A percentile compares a stretch with the other conserved stretches of the same genome.
Conservation (phyloP, 805 yeast genomes). For the Metschnikowia similis region DNA sequence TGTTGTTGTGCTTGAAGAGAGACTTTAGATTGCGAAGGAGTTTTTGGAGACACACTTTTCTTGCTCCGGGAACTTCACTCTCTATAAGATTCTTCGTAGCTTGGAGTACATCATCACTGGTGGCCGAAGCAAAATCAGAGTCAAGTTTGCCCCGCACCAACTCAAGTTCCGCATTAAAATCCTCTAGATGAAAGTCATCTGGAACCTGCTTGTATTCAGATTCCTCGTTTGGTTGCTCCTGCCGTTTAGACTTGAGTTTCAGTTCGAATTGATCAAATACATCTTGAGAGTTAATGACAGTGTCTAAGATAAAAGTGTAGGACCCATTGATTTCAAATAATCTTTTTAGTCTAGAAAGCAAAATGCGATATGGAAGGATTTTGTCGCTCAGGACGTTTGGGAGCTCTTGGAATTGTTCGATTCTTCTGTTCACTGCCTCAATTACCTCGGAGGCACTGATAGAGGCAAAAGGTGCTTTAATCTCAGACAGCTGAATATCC, state of each 20-base stretch:
- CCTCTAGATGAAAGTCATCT: slow-evolving; percentile 30
- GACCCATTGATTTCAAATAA: slow-evolving; percentile 45
- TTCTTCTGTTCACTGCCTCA: slow-evolving; percentile 1
- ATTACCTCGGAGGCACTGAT: slow-evolving; percentile 8
- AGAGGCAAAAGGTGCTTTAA: slow-evolving; percentile 3
- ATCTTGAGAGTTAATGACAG: slow-evolving; percentile 47
- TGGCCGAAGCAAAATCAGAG: slow-evolving; percentile 15
- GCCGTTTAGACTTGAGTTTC: slow-evolving; percentile 1
- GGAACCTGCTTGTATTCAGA: slow-evolving; percentile 28
- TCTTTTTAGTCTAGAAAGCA: slow-evolving; percentile 8
- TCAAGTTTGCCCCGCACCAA: slow-evolving; percentile 20
- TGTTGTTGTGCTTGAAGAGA: slow-evolving; percentile 32
- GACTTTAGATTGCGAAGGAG: slow-evolving; percentile 27
- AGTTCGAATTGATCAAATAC: slow-evolving; percentile 18
- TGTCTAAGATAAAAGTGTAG: slow-evolving; percentile 54
- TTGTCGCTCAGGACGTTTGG: slow-evolving; percentile 2
- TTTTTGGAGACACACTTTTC: slow-evolving; percentile 22
- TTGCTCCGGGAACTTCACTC: slow-evolving; percentile 11
- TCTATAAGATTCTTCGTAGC: slow-evolving; percentile 15
- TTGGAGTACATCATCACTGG: slow-evolving; percentile 14
- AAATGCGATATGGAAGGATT: slow-evolving; percentile 2
- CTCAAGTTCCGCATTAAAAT: slow-evolving; percentile 27
- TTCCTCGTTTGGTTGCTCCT: not conserved
- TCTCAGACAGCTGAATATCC: slow-evolving; percentile 5
- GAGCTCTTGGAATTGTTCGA: slow-evolving; percentile 1